A percentile compares a stretch with the other conserved stretches of the same genome.
phyloP scores from a whole-genome alignment of 148 eudicot species.

The Rhododendron williamsianum region DNA sequence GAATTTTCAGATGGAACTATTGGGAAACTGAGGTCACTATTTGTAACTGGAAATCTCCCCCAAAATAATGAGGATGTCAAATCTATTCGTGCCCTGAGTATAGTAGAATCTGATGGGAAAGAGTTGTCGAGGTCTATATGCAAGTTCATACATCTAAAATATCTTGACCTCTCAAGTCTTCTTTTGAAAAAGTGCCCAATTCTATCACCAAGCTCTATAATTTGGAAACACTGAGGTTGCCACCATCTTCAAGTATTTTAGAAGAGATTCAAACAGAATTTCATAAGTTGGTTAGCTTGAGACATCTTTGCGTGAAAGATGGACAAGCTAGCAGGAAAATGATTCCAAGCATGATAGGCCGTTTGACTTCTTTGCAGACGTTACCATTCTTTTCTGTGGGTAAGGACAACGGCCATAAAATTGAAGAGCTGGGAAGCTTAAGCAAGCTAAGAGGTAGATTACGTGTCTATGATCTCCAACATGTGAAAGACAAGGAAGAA shows the following conservation, averaged over 20 bases:
- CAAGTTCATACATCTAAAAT: conserved; percentile 12
- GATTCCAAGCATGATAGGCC: background rate
- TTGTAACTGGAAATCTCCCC: too few species aligned
- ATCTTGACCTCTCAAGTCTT: conserved; percentile 9
- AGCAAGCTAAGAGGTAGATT: background rate
- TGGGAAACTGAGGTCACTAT: background rate
- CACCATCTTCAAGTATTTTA: too few species aligned
- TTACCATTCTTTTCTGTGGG: background rate
- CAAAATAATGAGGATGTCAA: too few species aligned
- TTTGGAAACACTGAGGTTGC: background rate
- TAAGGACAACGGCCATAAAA: background rate
- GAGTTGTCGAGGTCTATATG: background rate
- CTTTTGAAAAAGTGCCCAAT: background rate
- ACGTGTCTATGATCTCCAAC: background rate
- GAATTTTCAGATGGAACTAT: background rate
- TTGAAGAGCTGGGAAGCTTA: background rate
- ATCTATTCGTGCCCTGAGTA: too few species aligned
- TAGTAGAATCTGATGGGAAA: background rate
- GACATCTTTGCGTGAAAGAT: background rate
- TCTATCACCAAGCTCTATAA: conserved; percentile 12
- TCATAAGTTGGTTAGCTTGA: conserved; percentile 2
- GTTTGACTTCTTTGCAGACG: background rate
- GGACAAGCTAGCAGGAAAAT: background rate
- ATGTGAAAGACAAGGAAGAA: background rate
- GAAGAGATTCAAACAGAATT: background rate